Conservation (phyloP, 441 rosid species). For the Pelargonium australe region DNA sequence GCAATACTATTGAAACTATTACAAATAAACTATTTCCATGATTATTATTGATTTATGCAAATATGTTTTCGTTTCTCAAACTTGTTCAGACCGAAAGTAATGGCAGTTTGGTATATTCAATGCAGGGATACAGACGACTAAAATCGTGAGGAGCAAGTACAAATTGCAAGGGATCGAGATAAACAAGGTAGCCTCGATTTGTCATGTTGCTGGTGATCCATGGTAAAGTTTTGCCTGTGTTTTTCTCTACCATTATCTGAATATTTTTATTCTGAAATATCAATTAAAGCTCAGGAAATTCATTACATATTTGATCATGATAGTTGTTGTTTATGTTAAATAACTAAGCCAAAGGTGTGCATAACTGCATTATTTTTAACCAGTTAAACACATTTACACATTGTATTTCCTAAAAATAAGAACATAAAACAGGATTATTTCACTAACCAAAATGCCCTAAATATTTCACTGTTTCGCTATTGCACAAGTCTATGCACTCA, state of each 20-base stretch:
- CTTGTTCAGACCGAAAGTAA: neutral
- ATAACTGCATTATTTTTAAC: neutral
- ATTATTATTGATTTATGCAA: neutral
- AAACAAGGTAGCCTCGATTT: neutral
- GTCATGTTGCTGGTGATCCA: slow-evolving; percentile 5
- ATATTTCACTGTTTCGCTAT: neutral
- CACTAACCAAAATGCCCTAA: neutral
- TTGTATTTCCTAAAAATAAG: neutral
- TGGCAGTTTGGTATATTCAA: neutral
- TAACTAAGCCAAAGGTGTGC: no score
- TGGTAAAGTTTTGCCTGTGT: neutral
- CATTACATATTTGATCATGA: neutral
- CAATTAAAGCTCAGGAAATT: neutral
- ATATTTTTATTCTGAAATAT: neutral
- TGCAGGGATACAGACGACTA: neutral
- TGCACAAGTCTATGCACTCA: no score
- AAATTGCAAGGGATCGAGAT: neutral
- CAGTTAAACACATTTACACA: neutral
- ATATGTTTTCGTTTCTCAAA: neutral
- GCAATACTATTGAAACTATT: slow-evolving; percentile 13
- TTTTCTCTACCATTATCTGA: neutral
- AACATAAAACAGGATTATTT: neutral
- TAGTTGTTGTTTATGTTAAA: no score
- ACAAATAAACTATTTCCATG: neutral
- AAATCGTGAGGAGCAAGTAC: neutral